Conservation (phyloP, 2,329 filamentous ascomycete species). For the Fusarium solani-melongenae region DNA sequence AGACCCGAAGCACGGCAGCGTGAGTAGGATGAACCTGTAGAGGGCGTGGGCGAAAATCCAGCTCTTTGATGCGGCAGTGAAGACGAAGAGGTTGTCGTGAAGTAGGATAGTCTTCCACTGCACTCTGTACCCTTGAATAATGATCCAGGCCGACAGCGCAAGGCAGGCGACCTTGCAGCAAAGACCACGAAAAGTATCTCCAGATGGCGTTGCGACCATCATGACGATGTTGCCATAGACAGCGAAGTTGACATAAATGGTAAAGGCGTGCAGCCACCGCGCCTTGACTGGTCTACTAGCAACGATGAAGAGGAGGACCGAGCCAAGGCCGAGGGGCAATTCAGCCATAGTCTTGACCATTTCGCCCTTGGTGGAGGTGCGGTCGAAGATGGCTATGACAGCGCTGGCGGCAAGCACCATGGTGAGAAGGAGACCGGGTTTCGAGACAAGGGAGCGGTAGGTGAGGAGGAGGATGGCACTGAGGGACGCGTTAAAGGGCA, state of each 20-base stretch:
- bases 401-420: neutral
- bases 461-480: slow-evolving; percentile 2
- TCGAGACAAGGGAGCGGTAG: neutral
- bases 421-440: neutral
- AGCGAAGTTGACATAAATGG: neutral
- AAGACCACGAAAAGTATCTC: slow-evolving; percentile 3
- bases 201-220: slow-evolving; percentile 5
- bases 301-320: slow-evolving; percentile 1
- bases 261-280: slow-evolving; percentile 1
- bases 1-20: slow-evolving; percentile 1
- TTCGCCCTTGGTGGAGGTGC: neutral
- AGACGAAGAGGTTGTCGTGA: slow-evolving; percentile 3
- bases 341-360: slow-evolving; percentile 2
- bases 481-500: slow-evolving; percentile 4
- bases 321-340: slow-evolving; percentile 2
- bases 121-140: slow-evolving; percentile 2
- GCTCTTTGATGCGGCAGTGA: neutral
- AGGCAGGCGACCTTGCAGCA: slow-evolving; percentile 5
- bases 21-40: slow-evolving; percentile 2
- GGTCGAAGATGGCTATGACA: neutral
- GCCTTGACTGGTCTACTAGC: neutral
- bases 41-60: neutral
- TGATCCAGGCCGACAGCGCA: neutral
- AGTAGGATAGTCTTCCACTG: slow-evolving; percentile 1
- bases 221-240: slow-evolving; percentile 2